These are phyloP conservation scores for Garcia nutans DNA, from an alignment of 345 rosid species.

Conservation along the genomic window DNA sequence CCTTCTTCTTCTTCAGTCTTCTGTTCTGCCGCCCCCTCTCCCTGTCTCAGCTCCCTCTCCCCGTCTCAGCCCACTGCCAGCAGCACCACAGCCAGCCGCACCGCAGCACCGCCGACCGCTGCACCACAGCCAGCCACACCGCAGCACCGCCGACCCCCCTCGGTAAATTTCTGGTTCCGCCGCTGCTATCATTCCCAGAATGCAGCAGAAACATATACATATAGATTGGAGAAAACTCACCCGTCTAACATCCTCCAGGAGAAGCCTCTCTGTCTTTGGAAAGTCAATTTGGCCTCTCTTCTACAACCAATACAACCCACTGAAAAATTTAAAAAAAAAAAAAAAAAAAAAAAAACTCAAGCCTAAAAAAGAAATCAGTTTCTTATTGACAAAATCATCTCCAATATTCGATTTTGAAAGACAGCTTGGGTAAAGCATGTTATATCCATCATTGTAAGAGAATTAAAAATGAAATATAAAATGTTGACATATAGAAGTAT, in stretches of 20 bases:
- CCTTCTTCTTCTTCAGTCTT: no score
- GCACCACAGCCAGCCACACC: no score
- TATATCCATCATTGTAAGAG: no score
- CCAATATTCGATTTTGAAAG: not conserved
- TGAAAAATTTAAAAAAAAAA: constrained; percentile 23
- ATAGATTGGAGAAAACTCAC: constrained; percentile 27
- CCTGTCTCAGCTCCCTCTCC: no score
- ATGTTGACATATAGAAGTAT: no score
- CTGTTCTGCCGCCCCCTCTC: no score
- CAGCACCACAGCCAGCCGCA: no score
- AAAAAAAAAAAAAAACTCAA: not conserved
- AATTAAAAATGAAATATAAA: not conserved
- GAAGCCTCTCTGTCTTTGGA: constrained; percentile 70
- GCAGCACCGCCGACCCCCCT: no score
- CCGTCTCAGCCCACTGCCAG: no score
- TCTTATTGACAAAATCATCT: not conserved
- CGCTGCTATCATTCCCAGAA: no score
- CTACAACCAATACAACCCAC: constrained; percentile 74
- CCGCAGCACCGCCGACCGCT: no score
- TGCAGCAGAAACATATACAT: not conserved
- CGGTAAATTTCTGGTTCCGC: no score
- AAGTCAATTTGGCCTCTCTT: constrained; percentile 84
- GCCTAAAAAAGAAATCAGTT: not conserved
- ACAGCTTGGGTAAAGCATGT: not conserved
- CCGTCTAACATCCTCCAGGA: constrained; percentile 56